Evolutionary conservation across 768 basidiomycete species (phyloP).

Genomic region (Tricholoma furcatifolium): DNA sequence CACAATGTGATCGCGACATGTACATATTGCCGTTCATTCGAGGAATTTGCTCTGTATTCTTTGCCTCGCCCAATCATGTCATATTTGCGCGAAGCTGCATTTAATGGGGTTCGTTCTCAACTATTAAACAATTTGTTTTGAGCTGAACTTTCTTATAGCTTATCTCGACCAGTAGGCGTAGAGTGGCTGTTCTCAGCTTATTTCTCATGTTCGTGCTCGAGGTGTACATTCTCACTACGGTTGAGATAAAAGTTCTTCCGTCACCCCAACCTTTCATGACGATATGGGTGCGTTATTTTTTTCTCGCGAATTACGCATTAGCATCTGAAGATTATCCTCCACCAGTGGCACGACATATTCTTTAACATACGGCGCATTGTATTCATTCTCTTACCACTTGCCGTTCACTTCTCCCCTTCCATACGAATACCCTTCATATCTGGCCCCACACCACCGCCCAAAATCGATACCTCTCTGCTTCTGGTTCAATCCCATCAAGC

Average conservation of each 20-base stretch:
- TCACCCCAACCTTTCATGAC: constrained; percentile 21
- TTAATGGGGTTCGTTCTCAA: constrained; percentile 44
- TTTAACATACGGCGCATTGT: constrained; percentile 52
- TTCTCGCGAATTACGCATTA: not conserved
- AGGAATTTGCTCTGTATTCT: constrained; percentile 61
- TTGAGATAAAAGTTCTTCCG: constrained; percentile 43
- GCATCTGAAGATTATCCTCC: not conserved
- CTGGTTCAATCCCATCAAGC: constrained; percentile 29
- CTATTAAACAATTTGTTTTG: not conserved
- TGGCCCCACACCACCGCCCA: constrained; percentile 23
- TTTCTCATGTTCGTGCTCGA: constrained; percentile 51
- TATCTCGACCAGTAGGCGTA: constrained; percentile 34
- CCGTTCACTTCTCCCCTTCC: constrained; percentile 43
- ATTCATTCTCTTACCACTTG: constrained; percentile 56
- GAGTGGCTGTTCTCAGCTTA: constrained; percentile 45
- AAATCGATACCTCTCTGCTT: constrained; percentile 14
- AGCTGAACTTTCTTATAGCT: constrained; percentile 20
- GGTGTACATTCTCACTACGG: constrained; percentile 49
- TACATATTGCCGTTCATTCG: constrained; percentile 58
- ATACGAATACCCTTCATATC: constrained; percentile 29
- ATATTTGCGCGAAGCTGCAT: constrained; percentile 55
- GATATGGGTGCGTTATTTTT: constrained; percentile 28
- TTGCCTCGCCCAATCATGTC: constrained; percentile 53
- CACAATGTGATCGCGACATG: constrained; percentile 64
- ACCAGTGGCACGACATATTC: constrained; percentile 66